Base-by-base conservation (phyloP, 345 rosid genomes). In the Mangifera indica region DNA sequence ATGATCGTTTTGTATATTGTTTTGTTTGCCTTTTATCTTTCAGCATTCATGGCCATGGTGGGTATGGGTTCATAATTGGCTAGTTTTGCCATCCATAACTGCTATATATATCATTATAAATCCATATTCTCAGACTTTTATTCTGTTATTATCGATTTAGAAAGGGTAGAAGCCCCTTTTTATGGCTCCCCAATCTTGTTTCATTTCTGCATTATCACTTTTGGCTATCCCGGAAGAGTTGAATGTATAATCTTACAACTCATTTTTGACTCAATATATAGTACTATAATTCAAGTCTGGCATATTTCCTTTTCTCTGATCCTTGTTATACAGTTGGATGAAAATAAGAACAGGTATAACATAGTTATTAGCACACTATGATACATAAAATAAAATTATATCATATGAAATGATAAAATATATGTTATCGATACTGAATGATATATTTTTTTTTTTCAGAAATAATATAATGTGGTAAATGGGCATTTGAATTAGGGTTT, bases 1-100 rank as follows among this genome's bases (percentile, higher is more conserved):
- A 84, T 78, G 96, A 77, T 82, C 77, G 57, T 73, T 81, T 83
- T 88, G 86, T 82, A 81, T 56, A 76, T 78, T 75, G 81, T 62
- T 65, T 25, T 67, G 76, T 81, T 69, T 72, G 70, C 81, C 60
- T 66, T 24, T 77, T 69, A 9, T 69, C 75, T 67, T 79, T 84
- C 82, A 64, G 73, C 74, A 22, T 69, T 78, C 78, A 80, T 54
- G 78, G 83, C 72, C 72, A 60, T 69, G 79, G 70, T 69, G 77
- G 80, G 59, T 46, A 24, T 52, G 71, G 42, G 73, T 44, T 46
- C 46, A 11, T 57, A 44, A 57, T 59, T 60, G 51, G 13, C 68
- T 66, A 42, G 46, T 67, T 63, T 72, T 62, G 72, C 57, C 46
- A 67, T 58, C 73, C 73, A 68, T 74, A 73, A 63, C 37, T 52